Evolutionary conservation across 1,139 yeast genomes (phyloP), one percentile per base, ranked within the genome.

Genomic region (Yamadazyma dushanensis): DNA sequence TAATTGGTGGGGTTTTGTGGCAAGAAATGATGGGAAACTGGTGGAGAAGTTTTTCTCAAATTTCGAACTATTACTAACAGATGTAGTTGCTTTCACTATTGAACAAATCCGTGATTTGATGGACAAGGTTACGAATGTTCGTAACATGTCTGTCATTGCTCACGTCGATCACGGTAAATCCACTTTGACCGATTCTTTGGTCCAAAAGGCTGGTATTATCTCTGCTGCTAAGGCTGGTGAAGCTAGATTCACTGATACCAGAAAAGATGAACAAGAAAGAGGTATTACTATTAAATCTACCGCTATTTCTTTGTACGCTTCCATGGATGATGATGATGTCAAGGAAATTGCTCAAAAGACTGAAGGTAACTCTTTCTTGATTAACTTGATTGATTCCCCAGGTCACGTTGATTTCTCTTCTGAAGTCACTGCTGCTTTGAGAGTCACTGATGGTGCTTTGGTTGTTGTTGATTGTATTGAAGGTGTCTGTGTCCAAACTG

Each of bases 381-480:
- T 92, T 60, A 92, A 92, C 87, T 82, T 92, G 83, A 92, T 92
- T 62, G 98, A 92, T 74, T 92, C 98, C 58, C 98, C 98, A 75
- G 98, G 98, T 85, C 98, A 92, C 97, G 97, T 92, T 82, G 98
- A 92, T 79, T 92, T 92, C 92, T 90, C 97, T 51, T 92, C 98
- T 59, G 98, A 92, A 78, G 98, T 92, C 64, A 92, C 98, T 65
- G 97, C 98, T 61, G 98, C 98, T 73, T 83, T 92, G 69, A 92
- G 98, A 81, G 97, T 92, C 63, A 92, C 97, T 57, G 98, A 92
- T 70, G 98, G 98, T 88, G 98, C 98, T 66, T 83, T 92, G 68
- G 98, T 92, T 61, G 98, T 92, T 61, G 98, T 92, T 68, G 98
- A 92, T 75, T 82, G 95, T 76, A 89, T 92, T 68, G 98, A 92